Evolutionary conservation across 2,329 filamentous ascomycete genomes (phyloP), one percentile per base, ranked within the genome.

Genomic region (Penicillium sp.): DNA sequence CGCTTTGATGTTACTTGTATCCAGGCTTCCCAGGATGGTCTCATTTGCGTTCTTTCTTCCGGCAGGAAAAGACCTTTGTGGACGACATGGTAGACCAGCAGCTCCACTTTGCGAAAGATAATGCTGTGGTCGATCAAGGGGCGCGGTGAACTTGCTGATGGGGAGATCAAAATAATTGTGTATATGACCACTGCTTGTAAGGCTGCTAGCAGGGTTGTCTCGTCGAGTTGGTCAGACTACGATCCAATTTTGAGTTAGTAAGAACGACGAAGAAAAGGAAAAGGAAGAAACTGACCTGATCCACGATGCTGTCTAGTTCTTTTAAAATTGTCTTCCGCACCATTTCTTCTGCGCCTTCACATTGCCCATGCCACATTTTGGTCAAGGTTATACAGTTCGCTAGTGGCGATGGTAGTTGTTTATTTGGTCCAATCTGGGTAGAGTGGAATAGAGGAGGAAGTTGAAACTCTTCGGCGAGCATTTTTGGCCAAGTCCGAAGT

Each of bases 1-100:
- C 83, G 80, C 65, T 86, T 86, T 44, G 77, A 76, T 60, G 86
- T 84, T 62, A 87, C 76, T 64, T 84, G 65, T 9, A 76, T 55
- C 75, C 75, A 78, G 10, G 67, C 59, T 21, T 72, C 65, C 72
- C 72, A 77, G 2, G 64, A 58, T 16, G 75, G 75, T 6, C 66
- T 59, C 23, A 47, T 59, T 50, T 72, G 66, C 11, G 65, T 57
- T 7, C 59, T 60, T 55, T 77, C 76, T 53, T 74, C 74, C 43
- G 68, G 64, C 2, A 77, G 68, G 50, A 73, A 53, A 10, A 77
- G 62, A 2, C 73, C 73, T 3, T 69, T 70, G 10, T 61, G 60
- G 5, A 69, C 67, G 5, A 72, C 66, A 56, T 73, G 65, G 43
- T 66, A 68, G 2, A 68, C 65, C 16, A 77, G 55, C 6, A 66